These are phyloP conservation scores for Colletotrichum sp. DNA, from an alignment of 2,329 filamentous ascomycete species.

Conservation along the genomic window DNA sequence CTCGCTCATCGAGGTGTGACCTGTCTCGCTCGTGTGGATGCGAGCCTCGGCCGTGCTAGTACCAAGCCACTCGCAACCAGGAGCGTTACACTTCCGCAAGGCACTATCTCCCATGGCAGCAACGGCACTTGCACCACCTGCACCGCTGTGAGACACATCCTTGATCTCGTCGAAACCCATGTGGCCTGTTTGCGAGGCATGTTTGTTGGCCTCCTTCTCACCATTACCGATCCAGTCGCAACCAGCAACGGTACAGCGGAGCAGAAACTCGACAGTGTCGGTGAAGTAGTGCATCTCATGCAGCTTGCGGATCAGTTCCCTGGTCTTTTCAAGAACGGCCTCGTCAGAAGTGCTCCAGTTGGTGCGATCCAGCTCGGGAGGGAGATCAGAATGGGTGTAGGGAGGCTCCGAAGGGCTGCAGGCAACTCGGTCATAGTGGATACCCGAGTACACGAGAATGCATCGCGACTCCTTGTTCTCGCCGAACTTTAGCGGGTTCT, in stretches of 20 bases:
- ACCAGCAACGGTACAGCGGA: slow-evolving; percentile 72
- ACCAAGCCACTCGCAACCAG: slow-evolving; percentile 67
- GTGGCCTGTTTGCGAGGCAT: slow-evolving; percentile 67
- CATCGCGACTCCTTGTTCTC: slow-evolving; percentile 73
- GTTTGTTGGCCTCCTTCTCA: slow-evolving; percentile 64
- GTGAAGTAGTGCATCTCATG: slow-evolving; percentile 82
- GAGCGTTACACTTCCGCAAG: slow-evolving; percentile 73
- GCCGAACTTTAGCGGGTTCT: slow-evolving; percentile 68
- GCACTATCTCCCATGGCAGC: slow-evolving; percentile 53
- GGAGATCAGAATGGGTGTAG: slow-evolving; percentile 58
- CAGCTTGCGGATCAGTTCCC: slow-evolving; percentile 69
- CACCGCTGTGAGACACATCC: slow-evolving; percentile 56
- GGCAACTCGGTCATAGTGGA: slow-evolving; percentile 91
- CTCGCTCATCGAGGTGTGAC: slow-evolving; percentile 53
- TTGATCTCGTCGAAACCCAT: slow-evolving; percentile 68
- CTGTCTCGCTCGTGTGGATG: slow-evolving; percentile 64
- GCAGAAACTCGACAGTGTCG: slow-evolving; percentile 79
- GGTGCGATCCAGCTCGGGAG: slow-evolving; percentile 76
- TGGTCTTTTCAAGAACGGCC: slow-evolving; percentile 75
- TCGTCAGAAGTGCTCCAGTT: slow-evolving; percentile 59
- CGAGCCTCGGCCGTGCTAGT: slow-evolving; percentile 66
- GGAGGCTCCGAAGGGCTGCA: slow-evolving; percentile 69
- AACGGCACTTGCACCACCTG: background rate
- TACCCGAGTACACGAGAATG: slow-evolving; percentile 87
- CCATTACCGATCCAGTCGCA: slow-evolving; percentile 75